A percentile compares a stretch with the other conserved stretches of the same genome.
These are phyloP conservation scores for Elaeis oleifera DNA, from an alignment of 202 grass and related monocot species.

Conservation along the genomic window DNA sequence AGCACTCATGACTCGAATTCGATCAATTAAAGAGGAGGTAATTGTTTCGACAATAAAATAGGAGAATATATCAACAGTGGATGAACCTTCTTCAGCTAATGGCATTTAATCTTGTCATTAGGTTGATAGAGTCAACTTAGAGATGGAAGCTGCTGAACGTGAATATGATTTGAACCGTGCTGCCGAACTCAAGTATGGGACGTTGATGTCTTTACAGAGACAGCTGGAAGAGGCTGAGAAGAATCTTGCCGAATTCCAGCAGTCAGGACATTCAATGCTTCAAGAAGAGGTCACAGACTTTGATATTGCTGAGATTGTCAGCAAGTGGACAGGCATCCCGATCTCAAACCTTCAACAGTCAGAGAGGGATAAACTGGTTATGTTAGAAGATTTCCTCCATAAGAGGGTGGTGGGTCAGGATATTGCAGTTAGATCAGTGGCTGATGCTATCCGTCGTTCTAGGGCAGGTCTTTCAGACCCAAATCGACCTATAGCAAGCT, in stretches of 20 bases:
- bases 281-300: conserved; percentile 79
- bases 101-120: conserved; percentile 26
- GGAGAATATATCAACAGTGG: background rate
- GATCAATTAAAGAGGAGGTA: conserved; percentile 93
- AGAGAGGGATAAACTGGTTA: conserved; percentile 73
- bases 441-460: conserved; percentile 82
- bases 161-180: conserved; percentile 82
- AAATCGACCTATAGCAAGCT: conserved; percentile 87
- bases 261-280: conserved; percentile 86
- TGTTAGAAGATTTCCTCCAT: conserved; percentile 80
- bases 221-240: conserved; percentile 77
- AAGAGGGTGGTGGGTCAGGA: conserved; percentile 90
- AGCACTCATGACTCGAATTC: conserved; percentile 73
- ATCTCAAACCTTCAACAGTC: conserved; percentile 94
- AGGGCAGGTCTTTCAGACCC: conserved; percentile 81
- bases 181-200: conserved; percentile 88
- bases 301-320: conserved; percentile 92
- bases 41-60: conserved; percentile 1
- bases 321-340: conserved; percentile 96
- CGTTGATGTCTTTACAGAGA: conserved; percentile 67
- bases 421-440: conserved; percentile 76
- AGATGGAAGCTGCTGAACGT: conserved; percentile 90
- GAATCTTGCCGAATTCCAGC: conserved; percentile 76
- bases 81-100: background rate
- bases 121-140: conserved; percentile 90